Evolutionary conservation across 2,329 filamentous ascomycete genomes (phyloP).

Genomic region (Lojkania enalia): DNA sequence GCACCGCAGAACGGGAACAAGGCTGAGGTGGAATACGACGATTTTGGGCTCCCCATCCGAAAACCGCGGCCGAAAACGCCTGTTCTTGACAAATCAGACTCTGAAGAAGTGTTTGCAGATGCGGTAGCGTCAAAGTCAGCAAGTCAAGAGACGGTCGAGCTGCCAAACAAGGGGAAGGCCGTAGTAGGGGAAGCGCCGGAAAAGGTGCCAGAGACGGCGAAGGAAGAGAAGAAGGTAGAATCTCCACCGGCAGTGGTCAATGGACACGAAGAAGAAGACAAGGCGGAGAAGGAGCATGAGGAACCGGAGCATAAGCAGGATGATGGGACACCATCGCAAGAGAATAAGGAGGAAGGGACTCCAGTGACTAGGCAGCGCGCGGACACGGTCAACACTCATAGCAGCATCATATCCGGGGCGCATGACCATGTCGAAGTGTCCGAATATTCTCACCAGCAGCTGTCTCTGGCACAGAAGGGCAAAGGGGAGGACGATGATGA

Average conservation of each 20-base stretch:
- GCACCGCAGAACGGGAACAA: conserved; percentile 15
- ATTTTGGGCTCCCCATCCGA: conserved; percentile 70
- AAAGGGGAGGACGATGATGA: conserved; percentile 61
- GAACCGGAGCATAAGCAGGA: neutral
- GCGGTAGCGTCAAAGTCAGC: conserved; percentile 27
- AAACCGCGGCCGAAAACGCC: conserved; percentile 45
- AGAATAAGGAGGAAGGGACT: neutral
- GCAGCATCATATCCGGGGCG: conserved; percentile 10
- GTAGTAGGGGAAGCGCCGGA: conserved; percentile 17
- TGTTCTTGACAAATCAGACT: conserved; percentile 26
- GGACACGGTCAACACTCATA: conserved; percentile 12
- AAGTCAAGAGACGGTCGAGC: conserved; percentile 30
- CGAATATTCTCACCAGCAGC: conserved; percentile 88
- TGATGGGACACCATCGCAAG: neutral
- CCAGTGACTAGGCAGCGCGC: conserved; percentile 1
- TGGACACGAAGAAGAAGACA: conserved; percentile 6
- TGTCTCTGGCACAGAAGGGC: conserved; percentile 55
- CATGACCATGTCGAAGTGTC: conserved; percentile 55
- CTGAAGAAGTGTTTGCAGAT: conserved; percentile 34
- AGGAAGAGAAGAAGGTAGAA: neutral
- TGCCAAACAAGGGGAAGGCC: conserved; percentile 24
- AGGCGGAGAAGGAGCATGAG: conserved; percentile 2
- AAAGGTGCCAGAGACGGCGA: conserved; percentile 9
- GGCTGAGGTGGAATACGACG: conserved; percentile 59
- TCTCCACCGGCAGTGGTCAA: neutral